Conservation (phyloP, 2,329 filamentous ascomycete genomes). For the Cladosporium sp. region DNA sequence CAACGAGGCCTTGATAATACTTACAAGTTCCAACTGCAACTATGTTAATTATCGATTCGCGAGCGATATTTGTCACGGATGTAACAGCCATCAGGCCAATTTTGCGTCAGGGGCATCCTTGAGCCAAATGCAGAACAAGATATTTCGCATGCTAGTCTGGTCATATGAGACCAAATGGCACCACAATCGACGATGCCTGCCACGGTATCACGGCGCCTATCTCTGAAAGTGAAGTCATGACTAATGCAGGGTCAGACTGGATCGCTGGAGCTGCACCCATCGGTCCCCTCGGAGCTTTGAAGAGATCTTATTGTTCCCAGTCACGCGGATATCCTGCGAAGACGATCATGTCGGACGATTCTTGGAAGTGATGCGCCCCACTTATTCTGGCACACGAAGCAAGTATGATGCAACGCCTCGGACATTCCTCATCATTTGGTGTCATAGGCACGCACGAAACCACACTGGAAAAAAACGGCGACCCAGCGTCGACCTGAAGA, state of each 20-base stretch:
- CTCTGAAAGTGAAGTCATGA: background rate
- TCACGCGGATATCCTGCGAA: background rate
- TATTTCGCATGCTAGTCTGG: background rate
- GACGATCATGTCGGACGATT: background rate
- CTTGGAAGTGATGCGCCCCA: background rate
- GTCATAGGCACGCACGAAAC: background rate
- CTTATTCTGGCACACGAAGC: background rate
- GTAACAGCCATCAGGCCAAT: too few relatives aligned
- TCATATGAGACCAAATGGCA: background rate
- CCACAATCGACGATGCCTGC: background rate
- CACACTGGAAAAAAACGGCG: background rate
- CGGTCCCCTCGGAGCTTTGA: background rate
- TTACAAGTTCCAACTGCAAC: background rate
- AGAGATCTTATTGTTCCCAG: background rate
- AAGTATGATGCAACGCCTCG: conserved; percentile 1
- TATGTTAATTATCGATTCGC: background rate
- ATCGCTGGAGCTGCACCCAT: background rate
- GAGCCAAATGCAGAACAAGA: too few relatives aligned
- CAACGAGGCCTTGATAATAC: background rate
- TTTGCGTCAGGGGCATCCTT: too few relatives aligned
- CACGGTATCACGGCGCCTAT: background rate
- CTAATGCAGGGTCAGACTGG: background rate
- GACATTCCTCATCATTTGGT: background rate
- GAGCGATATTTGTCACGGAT: too few relatives aligned
- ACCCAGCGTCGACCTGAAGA: background rate